Base-by-base conservation (phyloP, 2,329 filamentous ascomycete genomes). In the Colletotrichum truncatum region DNA sequence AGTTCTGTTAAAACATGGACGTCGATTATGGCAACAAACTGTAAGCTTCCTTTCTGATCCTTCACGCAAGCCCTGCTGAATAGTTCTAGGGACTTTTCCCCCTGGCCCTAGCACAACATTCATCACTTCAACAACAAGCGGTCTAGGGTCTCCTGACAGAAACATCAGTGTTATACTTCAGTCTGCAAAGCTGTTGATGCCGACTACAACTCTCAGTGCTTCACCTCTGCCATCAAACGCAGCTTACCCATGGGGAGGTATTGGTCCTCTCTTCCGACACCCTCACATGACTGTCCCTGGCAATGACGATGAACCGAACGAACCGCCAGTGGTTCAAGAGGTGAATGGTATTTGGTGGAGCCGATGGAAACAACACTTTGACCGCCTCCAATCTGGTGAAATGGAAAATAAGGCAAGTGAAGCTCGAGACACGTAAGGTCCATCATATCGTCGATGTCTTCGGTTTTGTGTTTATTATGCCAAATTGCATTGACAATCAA, bases 181-280 rank as follows among this genome's bases (percentile, higher is more conserved):
- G 11, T 26, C 46, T 4, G 26, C 45, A 11, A 36, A 25, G 5
- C 21, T 30, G 6, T 62, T 48, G 16, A 32, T 45, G n/a, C 63
- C 56, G 10, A 62, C 56, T 8, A 57, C 64, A 10, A 67, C 67
- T 4, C 23, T 49, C 39, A 65, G 59, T 8, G 38, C 66, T 53
- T 34, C 60, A 32, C 45, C 64, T 8, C 60, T 77, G 30, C 73
- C 76, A 6, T 68, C 70, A 2, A 74, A 76, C 28, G 71, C 74
- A 14, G 75, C 77, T 61, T 78, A 72, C 25, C 77, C 78, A 2
- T 79, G 77, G 77, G 77, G 76, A 10, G 75, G 73, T 28, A 71
- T 74, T 65, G 77, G 73, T 36, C 76, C 76, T 1, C 61, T 75
- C 32, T 76, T 80, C 64, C 76, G 77, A 5, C 75, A 78, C 52